Base-by-base conservation (phyloP, 352 stramenopile genomes). In the Globisporangium uncinulatum region DNA sequence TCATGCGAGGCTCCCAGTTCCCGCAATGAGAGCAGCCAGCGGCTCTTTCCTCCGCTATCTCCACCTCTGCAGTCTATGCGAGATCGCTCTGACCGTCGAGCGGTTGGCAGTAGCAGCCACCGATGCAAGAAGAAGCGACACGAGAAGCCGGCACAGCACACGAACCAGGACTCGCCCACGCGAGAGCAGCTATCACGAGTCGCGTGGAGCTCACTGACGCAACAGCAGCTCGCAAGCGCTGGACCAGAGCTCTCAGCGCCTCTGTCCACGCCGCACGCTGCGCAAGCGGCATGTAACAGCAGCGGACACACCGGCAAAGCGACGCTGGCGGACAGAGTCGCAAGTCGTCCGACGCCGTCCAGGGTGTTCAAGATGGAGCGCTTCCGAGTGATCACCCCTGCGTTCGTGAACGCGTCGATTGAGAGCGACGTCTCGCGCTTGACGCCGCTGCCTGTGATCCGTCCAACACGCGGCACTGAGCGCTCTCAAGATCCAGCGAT, bases 291-390 rank as follows among this genome's bases (percentile, higher is more conserved):
- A 56, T 1, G n/a, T 19, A 9, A 14, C 45, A 50, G 1, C 62
- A 50, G 1, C 62, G 61, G 13, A 54, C 59, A 29, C 29, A 58
- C 53, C 8, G 8, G 4, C 13, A 20, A 45, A 14, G 50, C 6
- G 9, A 14, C 21, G 39, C 66, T 73, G 10, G 70, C 74, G 8
- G 41, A 54, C 8, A 56, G 60, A 11, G 63, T 85, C 34, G 63
- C 67, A 31, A 66, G 63, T 17, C 64, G 61, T 5, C 62, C 71
- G 32, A 81, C 76, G 5, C 76, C 74, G 4, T 73, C 42, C 17
- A 70, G 79, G 0, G 55, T 71, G n/a, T 87, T 90, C 53, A 82
- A 86, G 43, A 86, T 90, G 75, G 76, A 87, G 11, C 77, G 79
- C 3, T 75, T 79, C 50, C 77, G 77, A 10, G 65, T 90, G 36